Base-by-base conservation (phyloP, 306 rosid species). In the Chamaecrista fasciculata region DNA sequence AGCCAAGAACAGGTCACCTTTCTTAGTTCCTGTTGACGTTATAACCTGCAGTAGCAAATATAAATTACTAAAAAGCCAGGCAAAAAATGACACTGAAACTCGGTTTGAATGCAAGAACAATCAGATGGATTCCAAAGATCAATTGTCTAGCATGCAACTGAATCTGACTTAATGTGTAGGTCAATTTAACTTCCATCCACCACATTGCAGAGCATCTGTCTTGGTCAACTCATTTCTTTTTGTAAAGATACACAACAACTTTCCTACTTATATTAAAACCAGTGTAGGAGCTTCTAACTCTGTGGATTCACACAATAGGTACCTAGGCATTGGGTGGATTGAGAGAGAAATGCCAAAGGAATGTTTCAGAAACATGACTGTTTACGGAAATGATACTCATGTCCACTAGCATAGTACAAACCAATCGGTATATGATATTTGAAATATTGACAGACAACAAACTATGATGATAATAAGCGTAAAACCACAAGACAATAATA, bases 1-100 rank as follows among this genome's bases (percentile, higher is more conserved):
- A 67, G 86, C 98, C 51, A 90, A 24, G 75, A 90, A 81, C 53
- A 80, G 71, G 21, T 90, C 98, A 64, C 98, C 97, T 69, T 86
- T 94, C 83, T 80, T 90, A 10, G 87, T 86, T 52, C 95, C 98
- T 3, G 98, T 73, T 16, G 97, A 82, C 7, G 96, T 94, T 57
- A 94, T 94, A 60, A 86, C 95, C 98, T 94, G 82, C 56, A 71
- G 10, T 57, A 42, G 73, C 14, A 66, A 72, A 73, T 20, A 67
- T 14, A 66, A 25, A 21, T 33, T 42, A 24, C 49, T 28, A 26
- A 49, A 52, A 26, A 60, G 12, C n/a, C n/a, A n/a, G n/a, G 16
- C 23, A 11, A 49, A 24, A 75, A 69, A 43, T 42, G 44, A 43
- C 14, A 69, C 24, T 11, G 16, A 10, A 43, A 71, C 33, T 67